phyloP scores from a whole-genome alignment of 139 green algal genomes.

The Coccomyxa sp. region DNA sequence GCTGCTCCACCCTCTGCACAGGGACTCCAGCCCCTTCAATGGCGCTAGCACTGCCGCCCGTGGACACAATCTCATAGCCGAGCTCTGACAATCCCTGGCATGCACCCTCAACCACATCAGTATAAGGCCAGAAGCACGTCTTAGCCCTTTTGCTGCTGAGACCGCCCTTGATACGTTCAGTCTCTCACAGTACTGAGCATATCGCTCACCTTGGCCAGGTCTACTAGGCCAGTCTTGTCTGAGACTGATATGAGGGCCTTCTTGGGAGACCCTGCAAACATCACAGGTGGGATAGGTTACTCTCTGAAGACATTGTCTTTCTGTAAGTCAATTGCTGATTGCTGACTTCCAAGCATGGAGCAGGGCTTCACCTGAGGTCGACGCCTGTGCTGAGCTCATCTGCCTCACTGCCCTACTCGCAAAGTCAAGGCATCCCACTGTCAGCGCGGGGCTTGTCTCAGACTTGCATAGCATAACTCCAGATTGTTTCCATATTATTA shows the following conservation, averaged over 20 bases:
- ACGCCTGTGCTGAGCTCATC: too few relatives aligned
- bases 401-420: too few relatives aligned
- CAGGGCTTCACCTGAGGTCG: too few relatives aligned
- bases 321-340: too few relatives aligned
- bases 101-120: too few relatives aligned
- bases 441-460: too few relatives aligned
- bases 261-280: background rate
- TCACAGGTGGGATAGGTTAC: background rate
- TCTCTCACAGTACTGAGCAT: background rate
- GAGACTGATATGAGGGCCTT: conserved; percentile 87
- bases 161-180: background rate
- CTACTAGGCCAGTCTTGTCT: conserved; percentile 81
- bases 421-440: too few relatives aligned
- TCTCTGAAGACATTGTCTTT: too few relatives aligned
- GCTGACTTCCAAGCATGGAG: too few relatives aligned
- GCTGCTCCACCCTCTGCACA: conserved; percentile 81
- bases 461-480: too few relatives aligned
- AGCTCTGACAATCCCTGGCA: conserved; percentile 68
- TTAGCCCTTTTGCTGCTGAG: background rate
- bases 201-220: conserved; percentile 70
- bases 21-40: conserved; percentile 76
- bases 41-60: conserved; percentile 83
- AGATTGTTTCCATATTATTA: too few relatives aligned
- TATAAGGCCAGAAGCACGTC: background rate
- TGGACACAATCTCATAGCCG: conserved; percentile 93